phyloP scores from a whole-genome alignment of 495 filamentous ascomycete species.

The Penicillium turbatum region DNA sequence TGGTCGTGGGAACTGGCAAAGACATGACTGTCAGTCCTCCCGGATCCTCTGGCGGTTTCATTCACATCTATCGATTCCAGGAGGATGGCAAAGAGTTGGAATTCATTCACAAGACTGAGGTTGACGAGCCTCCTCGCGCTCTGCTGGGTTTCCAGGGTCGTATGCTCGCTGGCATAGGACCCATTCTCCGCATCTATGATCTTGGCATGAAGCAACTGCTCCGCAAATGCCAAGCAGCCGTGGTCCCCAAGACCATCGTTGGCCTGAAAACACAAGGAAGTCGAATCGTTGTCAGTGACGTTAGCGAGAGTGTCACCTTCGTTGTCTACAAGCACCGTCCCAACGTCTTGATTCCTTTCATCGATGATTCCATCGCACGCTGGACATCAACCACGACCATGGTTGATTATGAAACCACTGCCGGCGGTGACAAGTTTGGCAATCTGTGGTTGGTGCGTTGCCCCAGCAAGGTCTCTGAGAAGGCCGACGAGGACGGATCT shows the following conservation, averaged over 20 bases:
- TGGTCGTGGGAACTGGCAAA: slow-evolving; percentile 90
- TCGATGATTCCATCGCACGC: slow-evolving; percentile 79
- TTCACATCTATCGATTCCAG: slow-evolving; percentile 90
- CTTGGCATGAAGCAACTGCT: slow-evolving; percentile 86
- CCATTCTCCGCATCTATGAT: slow-evolving; percentile 80
- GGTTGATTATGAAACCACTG: slow-evolving; percentile 96
- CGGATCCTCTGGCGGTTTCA: slow-evolving; percentile 70
- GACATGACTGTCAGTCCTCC: slow-evolving; percentile 76
- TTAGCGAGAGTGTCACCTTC: slow-evolving; percentile 84
- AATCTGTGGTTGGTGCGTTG: slow-evolving; percentile 91
- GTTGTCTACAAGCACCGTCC: slow-evolving; percentile 91
- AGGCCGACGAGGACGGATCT: slow-evolving; percentile 87
- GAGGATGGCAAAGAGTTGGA: slow-evolving; percentile 81
- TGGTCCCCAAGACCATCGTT: slow-evolving; percentile 76
- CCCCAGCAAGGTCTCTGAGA: slow-evolving; percentile 78
- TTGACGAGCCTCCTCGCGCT: slow-evolving; percentile 84
- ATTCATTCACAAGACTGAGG: slow-evolving; percentile 92
- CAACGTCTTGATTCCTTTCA: slow-evolving; percentile 87
- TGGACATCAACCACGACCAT: slow-evolving; percentile 86
- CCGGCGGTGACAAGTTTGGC: slow-evolving; percentile 96
- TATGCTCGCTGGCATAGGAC: slow-evolving; percentile 77
- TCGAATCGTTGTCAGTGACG: slow-evolving; percentile 86
- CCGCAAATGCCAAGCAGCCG: slow-evolving; percentile 80
- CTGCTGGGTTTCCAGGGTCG: slow-evolving; percentile 89
- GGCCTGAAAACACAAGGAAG: slow-evolving; percentile 87